phyloP scores from a whole-genome alignment of 768 basidiomycete species.

The Russula sp. region DNA sequence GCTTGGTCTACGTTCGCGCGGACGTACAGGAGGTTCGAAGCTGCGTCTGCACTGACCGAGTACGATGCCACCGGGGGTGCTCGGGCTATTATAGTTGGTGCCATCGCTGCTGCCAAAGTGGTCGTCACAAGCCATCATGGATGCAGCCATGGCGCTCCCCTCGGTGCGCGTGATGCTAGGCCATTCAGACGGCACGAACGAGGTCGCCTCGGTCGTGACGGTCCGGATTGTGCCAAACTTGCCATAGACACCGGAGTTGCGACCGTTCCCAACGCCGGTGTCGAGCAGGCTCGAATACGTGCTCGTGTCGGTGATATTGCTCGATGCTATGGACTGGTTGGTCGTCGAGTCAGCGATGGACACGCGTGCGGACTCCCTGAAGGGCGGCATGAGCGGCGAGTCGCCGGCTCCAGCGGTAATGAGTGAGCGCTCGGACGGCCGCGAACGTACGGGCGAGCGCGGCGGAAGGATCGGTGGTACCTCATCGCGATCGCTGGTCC shows the following conservation, averaged over 20 bases:
- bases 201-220: constrained; percentile 77
- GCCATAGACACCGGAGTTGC: constrained; percentile 36
- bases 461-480: constrained; percentile 40
- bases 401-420: neutral
- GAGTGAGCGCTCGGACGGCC: constrained; percentile 25
- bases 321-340: constrained; percentile 61
- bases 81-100: constrained; percentile 4
- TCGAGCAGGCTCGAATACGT: constrained; percentile 62
- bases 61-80: neutral
- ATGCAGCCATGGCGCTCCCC: constrained; percentile 43
- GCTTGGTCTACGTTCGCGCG: constrained; percentile 57
- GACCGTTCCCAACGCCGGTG: constrained; percentile 32
- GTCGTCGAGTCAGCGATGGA: constrained; percentile 39
- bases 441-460: constrained; percentile 49
- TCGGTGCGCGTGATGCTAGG: constrained; percentile 64
- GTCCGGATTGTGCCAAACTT: constrained; percentile 78
- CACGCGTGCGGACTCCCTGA: constrained; percentile 21
- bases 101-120: constrained; percentile 25
- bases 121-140: constrained; percentile 41
- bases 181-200: constrained; percentile 45
- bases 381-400: constrained; percentile 3
- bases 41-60: constrained; percentile 15
- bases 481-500: constrained; percentile 33
- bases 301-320: constrained; percentile 49
- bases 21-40: constrained; percentile 25